Evolutionary conservation across 2,329 filamentous ascomycete species (phyloP).

Genomic region (Apiospora hydei): DNA sequence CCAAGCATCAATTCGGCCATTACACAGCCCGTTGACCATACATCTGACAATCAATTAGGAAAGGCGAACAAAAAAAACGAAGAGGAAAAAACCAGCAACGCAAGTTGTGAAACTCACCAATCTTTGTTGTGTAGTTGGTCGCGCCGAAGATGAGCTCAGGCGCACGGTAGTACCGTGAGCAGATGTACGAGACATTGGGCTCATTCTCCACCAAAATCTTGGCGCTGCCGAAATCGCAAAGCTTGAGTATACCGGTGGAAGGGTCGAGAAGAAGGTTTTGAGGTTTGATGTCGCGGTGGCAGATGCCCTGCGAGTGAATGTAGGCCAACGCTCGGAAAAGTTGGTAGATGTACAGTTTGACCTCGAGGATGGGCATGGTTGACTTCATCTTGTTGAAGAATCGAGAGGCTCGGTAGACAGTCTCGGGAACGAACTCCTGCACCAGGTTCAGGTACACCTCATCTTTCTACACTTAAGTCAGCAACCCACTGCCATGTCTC

Average conservation of each 20-base stretch:
- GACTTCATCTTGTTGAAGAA: constrained; percentile 99
- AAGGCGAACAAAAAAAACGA: background rate
- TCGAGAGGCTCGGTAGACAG: constrained; percentile 94
- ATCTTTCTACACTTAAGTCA: constrained; percentile 72
- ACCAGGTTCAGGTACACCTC: constrained; percentile 99
- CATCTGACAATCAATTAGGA: constrained; percentile 66
- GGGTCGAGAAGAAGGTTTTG: constrained; percentile 97
- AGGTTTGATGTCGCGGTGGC: constrained; percentile 98
- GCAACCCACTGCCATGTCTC: constrained; percentile 30
- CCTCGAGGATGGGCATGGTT: constrained; percentile 97
- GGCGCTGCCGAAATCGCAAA: constrained; percentile 98
- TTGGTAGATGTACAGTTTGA: constrained; percentile 99
- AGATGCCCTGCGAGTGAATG: constrained; percentile 99
- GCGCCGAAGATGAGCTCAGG: constrained; percentile 98
- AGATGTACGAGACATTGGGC: constrained; percentile 99
- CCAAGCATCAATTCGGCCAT: constrained; percentile 99
- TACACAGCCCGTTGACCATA: constrained; percentile 98
- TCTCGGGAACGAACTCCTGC: constrained; percentile 97
- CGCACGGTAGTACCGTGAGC: constrained; percentile 97
- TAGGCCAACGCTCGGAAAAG: constrained; percentile 98
- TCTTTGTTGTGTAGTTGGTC: constrained; percentile 99
- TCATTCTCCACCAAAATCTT: constrained; percentile 99
- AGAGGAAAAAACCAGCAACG: constrained; percentile 23
- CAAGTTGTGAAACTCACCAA: constrained; percentile 70
- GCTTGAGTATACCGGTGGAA: constrained; percentile 87